Evolutionary conservation across 768 basidiomycete genomes (phyloP).

Genomic region (Trametes gibbosa): DNA sequence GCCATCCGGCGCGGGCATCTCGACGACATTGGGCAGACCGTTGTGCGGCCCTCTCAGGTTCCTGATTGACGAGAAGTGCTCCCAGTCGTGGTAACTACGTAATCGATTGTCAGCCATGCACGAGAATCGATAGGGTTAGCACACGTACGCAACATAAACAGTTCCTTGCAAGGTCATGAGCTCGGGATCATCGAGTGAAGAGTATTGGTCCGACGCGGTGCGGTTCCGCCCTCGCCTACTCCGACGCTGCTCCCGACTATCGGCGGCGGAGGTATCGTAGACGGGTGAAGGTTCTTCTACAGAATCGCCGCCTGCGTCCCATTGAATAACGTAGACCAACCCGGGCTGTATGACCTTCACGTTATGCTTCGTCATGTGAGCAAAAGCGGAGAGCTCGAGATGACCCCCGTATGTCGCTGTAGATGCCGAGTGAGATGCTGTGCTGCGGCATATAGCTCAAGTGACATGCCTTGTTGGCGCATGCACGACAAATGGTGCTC

Average conservation of each 20-base stretch:
- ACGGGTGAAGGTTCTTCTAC: conserved; percentile 21
- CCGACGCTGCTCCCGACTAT: conserved; percentile 45
- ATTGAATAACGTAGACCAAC: conserved; percentile 87
- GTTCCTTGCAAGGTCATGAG: conserved; percentile 34
- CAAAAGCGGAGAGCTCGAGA: conserved; percentile 90
- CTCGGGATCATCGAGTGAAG: conserved; percentile 27
- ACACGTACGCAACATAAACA: conserved; percentile 82
- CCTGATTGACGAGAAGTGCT: conserved; percentile 92
- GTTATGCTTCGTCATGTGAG: conserved; percentile 71
- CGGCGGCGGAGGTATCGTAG: conserved; percentile 28
- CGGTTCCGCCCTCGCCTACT: conserved; percentile 39
- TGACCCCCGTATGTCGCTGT: conserved; percentile 89
- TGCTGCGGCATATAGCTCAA: neutral
- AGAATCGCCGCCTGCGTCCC: conserved; percentile 57
- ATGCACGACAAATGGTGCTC: conserved; percentile 73
- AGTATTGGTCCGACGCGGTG: conserved; percentile 27
- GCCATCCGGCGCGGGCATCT: conserved; percentile 39
- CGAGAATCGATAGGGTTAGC: conserved; percentile 6
- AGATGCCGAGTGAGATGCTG: neutral
- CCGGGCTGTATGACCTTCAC: conserved; percentile 94
- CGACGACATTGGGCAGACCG: conserved; percentile 64
- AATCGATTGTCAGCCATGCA: conserved; percentile 14
- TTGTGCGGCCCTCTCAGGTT: conserved; percentile 81
- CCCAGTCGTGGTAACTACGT: conserved; percentile 85
- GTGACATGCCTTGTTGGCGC: conserved; percentile 65